Conservation (phyloP, 495 filamentous ascomycete species). For the Aspergillus coremiiformis region DNA sequence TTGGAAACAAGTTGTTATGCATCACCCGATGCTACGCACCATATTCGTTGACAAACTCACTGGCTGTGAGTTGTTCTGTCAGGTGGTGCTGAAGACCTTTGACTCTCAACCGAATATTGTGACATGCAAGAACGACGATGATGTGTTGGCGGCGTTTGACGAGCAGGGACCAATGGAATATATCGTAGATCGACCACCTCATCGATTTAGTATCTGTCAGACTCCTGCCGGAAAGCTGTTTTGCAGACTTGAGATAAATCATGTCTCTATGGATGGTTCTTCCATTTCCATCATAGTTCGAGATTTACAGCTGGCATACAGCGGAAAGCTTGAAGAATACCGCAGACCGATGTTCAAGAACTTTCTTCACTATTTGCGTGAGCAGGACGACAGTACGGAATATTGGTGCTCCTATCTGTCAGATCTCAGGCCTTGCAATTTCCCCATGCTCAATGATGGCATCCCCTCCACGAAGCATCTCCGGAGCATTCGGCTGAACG, state of each 20-base stretch:
- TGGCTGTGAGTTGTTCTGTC: conserved; percentile 38
- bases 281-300: conserved; percentile 43
- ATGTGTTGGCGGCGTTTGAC: conserved; percentile 28
- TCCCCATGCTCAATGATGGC: conserved; percentile 41
- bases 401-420: conserved; percentile 49
- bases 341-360: conserved; percentile 46
- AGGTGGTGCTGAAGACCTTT: conserved; percentile 43
- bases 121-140: conserved; percentile 27
- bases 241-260: conserved; percentile 50
- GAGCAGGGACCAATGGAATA: conserved; percentile 29
- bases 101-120: conserved; percentile 24
- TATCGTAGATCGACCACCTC: conserved; percentile 32
- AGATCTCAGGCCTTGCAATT: conserved; percentile 43
- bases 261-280: conserved; percentile 45
- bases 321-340: conserved; percentile 23
- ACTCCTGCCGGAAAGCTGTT: conserved; percentile 35
- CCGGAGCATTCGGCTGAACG: conserved; percentile 30
- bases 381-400: conserved; percentile 32
- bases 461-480: conserved; percentile 16
- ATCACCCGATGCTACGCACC: conserved; percentile 46
- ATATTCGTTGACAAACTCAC: conserved; percentile 45
- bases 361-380: conserved; percentile 43
- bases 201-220: conserved; percentile 44
- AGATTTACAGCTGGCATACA: conserved; percentile 44
- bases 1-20: conserved; percentile 43